phyloP scores from a whole-genome alignment of 1,284 basidiomycete genomes.

The Singerocomus rubriflavus region DNA sequence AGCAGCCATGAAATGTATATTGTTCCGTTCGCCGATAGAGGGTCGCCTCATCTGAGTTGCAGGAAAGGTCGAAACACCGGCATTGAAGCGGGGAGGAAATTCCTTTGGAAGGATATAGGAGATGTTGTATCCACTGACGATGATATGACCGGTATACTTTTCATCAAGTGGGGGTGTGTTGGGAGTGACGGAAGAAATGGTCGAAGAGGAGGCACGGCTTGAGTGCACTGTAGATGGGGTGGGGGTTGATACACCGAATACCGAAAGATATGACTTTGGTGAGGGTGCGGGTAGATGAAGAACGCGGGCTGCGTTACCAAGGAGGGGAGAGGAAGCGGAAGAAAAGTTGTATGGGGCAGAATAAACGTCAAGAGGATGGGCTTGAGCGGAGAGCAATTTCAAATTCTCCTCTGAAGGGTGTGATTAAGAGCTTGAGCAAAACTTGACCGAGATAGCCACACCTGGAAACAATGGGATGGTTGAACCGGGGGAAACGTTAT shows the following conservation, averaged over 20 bases:
- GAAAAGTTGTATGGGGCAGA: constrained; percentile 75
- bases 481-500: constrained; percentile 58
- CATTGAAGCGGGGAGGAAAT: constrained; percentile 50
- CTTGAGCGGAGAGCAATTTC: constrained; percentile 64
- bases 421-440: constrained; percentile 2
- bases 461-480: constrained; percentile 72
- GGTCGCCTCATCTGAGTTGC: constrained; percentile 41
- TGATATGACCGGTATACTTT: constrained; percentile 68
- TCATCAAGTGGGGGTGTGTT: constrained; percentile 48
- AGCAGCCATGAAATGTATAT: constrained; percentile 71
- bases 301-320: constrained; percentile 65
- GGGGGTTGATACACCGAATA: constrained; percentile 45
- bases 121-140: constrained; percentile 72
- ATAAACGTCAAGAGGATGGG: constrained; percentile 69
- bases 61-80: constrained; percentile 35
- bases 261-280: constrained; percentile 54
- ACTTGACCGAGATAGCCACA: constrained; percentile 27
- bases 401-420: constrained; percentile 63
- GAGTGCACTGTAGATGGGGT: constrained; percentile 37
- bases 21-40: constrained; percentile 57
- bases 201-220: constrained; percentile 33
- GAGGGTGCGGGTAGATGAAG: constrained; percentile 63
- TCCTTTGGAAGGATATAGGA: constrained; percentile 73
- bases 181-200: constrained; percentile 26
- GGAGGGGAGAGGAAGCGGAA: constrained; percentile 54